These are phyloP conservation scores for Entomortierella chlamydospora DNA, from an alignment of 192 early-diverging fungal genomes.

Conservation along the genomic window DNA sequence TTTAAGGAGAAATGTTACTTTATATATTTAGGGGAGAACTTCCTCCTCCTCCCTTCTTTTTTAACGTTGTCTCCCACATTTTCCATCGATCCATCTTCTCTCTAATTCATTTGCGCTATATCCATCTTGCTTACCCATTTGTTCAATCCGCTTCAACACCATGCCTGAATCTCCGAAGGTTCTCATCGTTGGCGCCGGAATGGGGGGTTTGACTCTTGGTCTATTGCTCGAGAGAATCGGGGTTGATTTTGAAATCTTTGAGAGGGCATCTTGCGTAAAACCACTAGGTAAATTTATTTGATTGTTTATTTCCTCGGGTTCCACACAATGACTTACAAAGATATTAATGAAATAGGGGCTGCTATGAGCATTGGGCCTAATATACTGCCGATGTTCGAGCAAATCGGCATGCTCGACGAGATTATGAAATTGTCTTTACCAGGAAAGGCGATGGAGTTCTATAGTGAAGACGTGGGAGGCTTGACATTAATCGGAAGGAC, in stretches of 20 bases:
- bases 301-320: no score
- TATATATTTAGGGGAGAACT: no score
- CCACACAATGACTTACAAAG: neutral
- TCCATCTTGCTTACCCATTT: no score
- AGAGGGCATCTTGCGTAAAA: constrained; percentile 18
- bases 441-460: constrained; percentile 15
- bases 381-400: constrained; percentile 26
- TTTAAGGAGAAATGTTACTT: no score
- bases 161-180: constrained; percentile 12
- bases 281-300: constrained; percentile 6
- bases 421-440: constrained; percentile 11
- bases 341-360: constrained; percentile 4
- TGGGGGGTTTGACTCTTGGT: constrained; percentile 25
- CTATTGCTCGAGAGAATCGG: constrained; percentile 19
- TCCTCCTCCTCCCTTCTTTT: no score
- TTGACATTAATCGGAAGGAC: constrained; percentile 14
- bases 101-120: no score
- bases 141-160: no score
- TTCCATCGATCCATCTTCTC: no score
- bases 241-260: constrained; percentile 27
- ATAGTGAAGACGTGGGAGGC: constrained; percentile 22
- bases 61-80: no score
- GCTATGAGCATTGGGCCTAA: constrained; percentile 28
- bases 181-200: constrained; percentile 30
- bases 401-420: constrained; percentile 23